Conservation (phyloP, 2,329 filamentous ascomycete species). For the Pseudocercospora fuligena region DNA sequence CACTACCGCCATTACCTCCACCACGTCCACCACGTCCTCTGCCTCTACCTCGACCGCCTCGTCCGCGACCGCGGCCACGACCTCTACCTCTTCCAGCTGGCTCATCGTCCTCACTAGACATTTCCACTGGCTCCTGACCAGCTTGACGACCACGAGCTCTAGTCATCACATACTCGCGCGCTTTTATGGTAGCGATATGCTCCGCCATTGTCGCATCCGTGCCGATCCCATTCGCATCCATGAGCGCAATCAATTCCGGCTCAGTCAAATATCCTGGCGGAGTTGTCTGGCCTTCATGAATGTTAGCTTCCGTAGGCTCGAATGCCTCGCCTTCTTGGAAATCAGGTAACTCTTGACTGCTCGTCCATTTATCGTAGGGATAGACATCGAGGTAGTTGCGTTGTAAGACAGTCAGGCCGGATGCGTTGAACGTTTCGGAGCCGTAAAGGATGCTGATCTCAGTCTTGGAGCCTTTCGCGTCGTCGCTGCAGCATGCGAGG, state of each 20-base stretch:
- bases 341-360: conserved; percentile 77
- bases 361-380: conserved; percentile 94
- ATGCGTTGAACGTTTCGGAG: conserved; percentile 78
- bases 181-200: conserved; percentile 94
- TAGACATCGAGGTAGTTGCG: conserved; percentile 96
- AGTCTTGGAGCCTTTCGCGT: conserved; percentile 84
- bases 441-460: conserved; percentile 86
- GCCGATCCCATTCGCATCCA: conserved; percentile 98
- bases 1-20: conserved; percentile 53
- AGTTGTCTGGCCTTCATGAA: conserved; percentile 87
- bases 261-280: conserved; percentile 89
- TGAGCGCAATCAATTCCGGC: conserved; percentile 90
- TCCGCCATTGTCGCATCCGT: conserved; percentile 99
- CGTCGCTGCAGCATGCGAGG: conserved; percentile 92
- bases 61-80: conserved; percentile 46
- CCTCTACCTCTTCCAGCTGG: conserved; percentile 39
- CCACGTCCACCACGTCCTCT: conserved; percentile 49
- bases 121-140: conserved; percentile 38
- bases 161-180: conserved; percentile 81
- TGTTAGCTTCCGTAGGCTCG: conserved; percentile 83
- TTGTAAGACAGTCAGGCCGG: conserved; percentile 82
- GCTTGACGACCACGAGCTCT: conserved; percentile 49
- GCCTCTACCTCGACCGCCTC: conserved; percentile 40
- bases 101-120: conserved; percentile 33
- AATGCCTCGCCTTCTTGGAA: conserved; percentile 82